Conservation (phyloP, 257 asterid species). For the Anisodus tanguticus region DNA sequence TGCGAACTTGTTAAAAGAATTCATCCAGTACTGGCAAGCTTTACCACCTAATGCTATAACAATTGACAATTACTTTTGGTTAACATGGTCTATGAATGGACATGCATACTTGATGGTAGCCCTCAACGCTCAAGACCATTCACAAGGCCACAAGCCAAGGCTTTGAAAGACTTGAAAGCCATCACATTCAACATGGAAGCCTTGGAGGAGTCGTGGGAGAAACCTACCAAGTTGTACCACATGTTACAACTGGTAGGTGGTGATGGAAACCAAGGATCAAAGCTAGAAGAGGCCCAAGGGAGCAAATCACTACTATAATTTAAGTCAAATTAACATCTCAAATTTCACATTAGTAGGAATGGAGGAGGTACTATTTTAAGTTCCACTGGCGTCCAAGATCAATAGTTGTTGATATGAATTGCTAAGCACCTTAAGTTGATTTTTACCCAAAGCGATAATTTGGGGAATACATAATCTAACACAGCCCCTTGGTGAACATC, state of each 20-base stretch:
- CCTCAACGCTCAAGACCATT: no score
- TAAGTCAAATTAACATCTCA: background rate
- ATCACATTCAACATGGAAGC: no score
- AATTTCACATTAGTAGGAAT: background rate
- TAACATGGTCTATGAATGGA: background rate
- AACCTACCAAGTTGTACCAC: no score
- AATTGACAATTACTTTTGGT: background rate
- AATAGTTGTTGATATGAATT: background rate
- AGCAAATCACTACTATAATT: background rate
- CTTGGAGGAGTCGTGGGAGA: no score
- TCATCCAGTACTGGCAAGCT: background rate
- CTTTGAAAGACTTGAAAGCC: no score
- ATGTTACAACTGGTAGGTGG: no score
- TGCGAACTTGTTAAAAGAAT: background rate
- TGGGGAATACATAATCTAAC: background rate
- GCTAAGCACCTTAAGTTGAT: background rate
- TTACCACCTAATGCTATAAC: background rate
- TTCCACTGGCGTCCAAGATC: background rate
- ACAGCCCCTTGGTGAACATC: background rate
- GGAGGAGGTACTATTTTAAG: background rate
- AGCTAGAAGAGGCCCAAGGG: no score
- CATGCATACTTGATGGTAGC: background rate
- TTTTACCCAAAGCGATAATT: slow-evolving; percentile 17
- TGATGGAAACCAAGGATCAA: no score
- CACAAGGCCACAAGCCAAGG: no score